Conservation (phyloP, 306 rosid species). For the Quercus robur region DNA sequence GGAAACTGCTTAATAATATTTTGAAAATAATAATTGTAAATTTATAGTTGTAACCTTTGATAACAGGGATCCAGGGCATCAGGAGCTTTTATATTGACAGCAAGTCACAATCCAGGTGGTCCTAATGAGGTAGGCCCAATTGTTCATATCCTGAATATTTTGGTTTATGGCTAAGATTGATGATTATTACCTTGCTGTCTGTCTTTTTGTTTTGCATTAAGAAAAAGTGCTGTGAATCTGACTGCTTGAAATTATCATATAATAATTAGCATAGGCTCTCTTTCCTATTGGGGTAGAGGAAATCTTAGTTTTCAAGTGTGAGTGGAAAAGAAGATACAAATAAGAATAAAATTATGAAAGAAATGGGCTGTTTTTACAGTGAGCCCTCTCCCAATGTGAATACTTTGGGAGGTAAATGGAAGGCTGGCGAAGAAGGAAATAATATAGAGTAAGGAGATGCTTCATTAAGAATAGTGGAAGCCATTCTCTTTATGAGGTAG, state of each 20-base stretch:
- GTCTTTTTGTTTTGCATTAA: neutral
- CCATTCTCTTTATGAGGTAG: too few relatives aligned
- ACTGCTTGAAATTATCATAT: neutral
- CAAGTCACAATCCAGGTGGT: constrained; percentile 99
- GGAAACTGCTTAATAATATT: constrained; percentile 1
- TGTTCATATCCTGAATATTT: neutral
- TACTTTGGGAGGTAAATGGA: too few relatives aligned
- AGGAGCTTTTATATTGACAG: constrained; percentile 96
- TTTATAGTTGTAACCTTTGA: constrained; percentile 15
- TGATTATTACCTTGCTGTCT: neutral
- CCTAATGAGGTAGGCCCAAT: constrained; percentile 65
- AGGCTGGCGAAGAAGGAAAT: too few relatives aligned
- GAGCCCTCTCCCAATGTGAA: too few relatives aligned
- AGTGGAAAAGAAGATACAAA: too few relatives aligned
- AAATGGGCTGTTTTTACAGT: too few relatives aligned
- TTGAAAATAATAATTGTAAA: neutral
- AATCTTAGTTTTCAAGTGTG: neutral
- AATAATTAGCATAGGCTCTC: neutral
- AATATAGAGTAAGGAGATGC: too few relatives aligned
- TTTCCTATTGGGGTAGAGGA: neutral
- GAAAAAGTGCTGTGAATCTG: neutral
- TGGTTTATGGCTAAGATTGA: neutral
- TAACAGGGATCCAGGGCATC: constrained; percentile 86
- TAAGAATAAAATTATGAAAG: too few relatives aligned
- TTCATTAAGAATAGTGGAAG: too few relatives aligned